Evolutionary conservation across 2,329 filamentous ascomycete species (phyloP), one percentile per base, ranked within the genome.

Genomic region (Sarocladium oryzae): DNA sequence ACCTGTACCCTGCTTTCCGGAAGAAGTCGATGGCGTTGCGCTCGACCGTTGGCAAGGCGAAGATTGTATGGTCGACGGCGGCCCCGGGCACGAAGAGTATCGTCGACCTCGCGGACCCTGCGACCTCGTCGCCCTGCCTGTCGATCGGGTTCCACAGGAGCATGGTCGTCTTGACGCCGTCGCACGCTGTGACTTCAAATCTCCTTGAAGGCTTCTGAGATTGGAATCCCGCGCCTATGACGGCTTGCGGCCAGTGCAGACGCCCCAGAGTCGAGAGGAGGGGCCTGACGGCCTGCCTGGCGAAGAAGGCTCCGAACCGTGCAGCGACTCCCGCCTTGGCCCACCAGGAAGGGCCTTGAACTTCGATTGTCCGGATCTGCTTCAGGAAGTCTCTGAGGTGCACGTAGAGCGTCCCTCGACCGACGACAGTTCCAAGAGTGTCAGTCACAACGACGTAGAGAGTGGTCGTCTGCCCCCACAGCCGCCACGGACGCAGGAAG

Each of bases 1-100:
- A 75, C 8, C 76, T 71, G 63, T 85, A 84, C 15, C 82, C 82
- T 1, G 74, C 75, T 2, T 74, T 68, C 3, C 73, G 77, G 64
- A 85, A 80, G 66, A 82, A 84, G 57, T 83, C 79, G 55, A 85
- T 73, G 1, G 80, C 73, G 60, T 85, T 84, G 54, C 74, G 76
- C 28, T 73, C 71, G 51, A 85, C 81, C 2, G 81, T 85, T 2
- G 81, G 81, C 20, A 83, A 69, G 0, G 81, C 75, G 56, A 72
- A 85, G 51, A 85, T 81, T 55, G 79, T 76, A 57, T 85, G 77
- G 61, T 84, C 79, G 1, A 85, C 81, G 0, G 79, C 72, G 0
- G 80, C 80, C n/a, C 82, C 82, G 0, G 81, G 79, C 36, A 85
- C 70, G 68, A 85, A 75, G 51, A 85, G 74, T 10, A 85, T 66